Base-by-base conservation (phyloP, 2,329 filamentous ascomycete species). In the Diaporthe velutina region DNA sequence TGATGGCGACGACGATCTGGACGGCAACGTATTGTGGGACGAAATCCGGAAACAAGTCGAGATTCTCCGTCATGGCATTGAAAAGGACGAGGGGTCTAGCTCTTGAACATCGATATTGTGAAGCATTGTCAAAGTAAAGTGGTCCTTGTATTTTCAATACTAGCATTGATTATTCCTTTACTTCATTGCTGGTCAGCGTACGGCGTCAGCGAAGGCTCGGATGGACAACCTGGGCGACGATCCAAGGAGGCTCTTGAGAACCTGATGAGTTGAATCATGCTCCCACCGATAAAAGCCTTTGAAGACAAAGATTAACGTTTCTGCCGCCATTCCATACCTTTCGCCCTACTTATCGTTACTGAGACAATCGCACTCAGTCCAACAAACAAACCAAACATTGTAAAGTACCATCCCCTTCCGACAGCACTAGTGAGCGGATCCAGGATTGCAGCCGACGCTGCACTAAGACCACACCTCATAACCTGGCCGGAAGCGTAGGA, bases 11-110 rank as follows among this genome's bases (percentile, higher is more conserved):
- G 82, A 83, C 7, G 84, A 85, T 72, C 78, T 92, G 68, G 85
- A 89, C 33, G 84, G 87, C 38, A 84, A 91, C 74, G 79, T 88
- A 4, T 81, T 93, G 57, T 93, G 90, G 90, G 84, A 87, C 4
- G 88, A 91, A 80, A 89, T 93, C 76, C 89, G 91, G 85, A 90
- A 89, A 80, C 91, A 93, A 81, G 85, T 93, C 73, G 85, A 88
- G 73, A 88, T 89, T 48, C 82, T 93, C 42, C 87, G 90, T 55
- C 88, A 91, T 73, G 90, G 92, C 33, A 88, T 93, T 84, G 87
- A 87, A 4, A 81, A 83, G 7, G 79, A 82, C 71, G 55, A 77
- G 28, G 13, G 28, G 40, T 48, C 25, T 73, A 75, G 73, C 64
- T 38, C 22, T n/a, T 67, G 13, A 35, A 19, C 22, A 52, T 28